phyloP scores from a whole-genome alignment of 179 eudicot genomes.

The Pouteria campechiana region DNA sequence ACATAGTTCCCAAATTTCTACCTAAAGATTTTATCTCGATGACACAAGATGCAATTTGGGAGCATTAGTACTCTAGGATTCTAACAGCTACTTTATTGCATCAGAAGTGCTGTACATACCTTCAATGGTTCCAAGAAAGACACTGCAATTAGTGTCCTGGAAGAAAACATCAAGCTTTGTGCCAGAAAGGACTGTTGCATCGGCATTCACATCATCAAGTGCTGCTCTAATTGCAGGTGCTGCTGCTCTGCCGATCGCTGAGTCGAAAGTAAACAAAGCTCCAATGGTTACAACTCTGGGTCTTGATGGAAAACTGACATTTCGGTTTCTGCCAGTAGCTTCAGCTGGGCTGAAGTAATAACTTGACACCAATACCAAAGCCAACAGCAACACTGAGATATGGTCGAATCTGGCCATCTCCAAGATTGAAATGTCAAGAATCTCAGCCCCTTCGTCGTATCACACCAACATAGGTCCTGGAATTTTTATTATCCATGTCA shows the following conservation, averaged over 20 bases:
- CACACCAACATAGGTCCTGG: background rate
- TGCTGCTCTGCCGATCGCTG: slow-evolving; percentile 60
- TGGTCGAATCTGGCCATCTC: background rate
- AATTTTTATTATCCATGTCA: slow-evolving; percentile 1
- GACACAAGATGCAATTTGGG: background rate
- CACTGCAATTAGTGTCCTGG: slow-evolving; percentile 78
- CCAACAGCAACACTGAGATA: background rate
- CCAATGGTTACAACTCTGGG: slow-evolving; percentile 59
- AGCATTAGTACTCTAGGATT: background rate
- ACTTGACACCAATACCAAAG: slow-evolving; percentile 8
- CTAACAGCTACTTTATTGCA: background rate
- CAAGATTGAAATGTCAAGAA: background rate
- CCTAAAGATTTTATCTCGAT: background rate
- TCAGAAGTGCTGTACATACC: slow-evolving; percentile 23
- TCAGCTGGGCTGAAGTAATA: too few relatives aligned
- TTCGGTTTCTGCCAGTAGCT: slow-evolving; percentile 8
- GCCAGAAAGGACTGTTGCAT: slow-evolving; percentile 36
- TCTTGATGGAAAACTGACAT: slow-evolving; percentile 7
- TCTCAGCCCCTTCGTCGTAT: slow-evolving; percentile 2
- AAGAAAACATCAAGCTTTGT: slow-evolving; percentile 36
- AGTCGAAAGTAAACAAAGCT: slow-evolving; percentile 57
- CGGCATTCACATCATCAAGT: slow-evolving; percentile 60
- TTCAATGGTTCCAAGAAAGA: slow-evolving; percentile 67
- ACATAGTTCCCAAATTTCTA: too few relatives aligned
- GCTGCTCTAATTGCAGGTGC: slow-evolving; percentile 68